A percentile compares a stretch with the other conserved stretches of the same genome.
phyloP scores from a whole-genome alignment of 768 basidiomycete species.

The Xerocomellus intermedius region DNA sequence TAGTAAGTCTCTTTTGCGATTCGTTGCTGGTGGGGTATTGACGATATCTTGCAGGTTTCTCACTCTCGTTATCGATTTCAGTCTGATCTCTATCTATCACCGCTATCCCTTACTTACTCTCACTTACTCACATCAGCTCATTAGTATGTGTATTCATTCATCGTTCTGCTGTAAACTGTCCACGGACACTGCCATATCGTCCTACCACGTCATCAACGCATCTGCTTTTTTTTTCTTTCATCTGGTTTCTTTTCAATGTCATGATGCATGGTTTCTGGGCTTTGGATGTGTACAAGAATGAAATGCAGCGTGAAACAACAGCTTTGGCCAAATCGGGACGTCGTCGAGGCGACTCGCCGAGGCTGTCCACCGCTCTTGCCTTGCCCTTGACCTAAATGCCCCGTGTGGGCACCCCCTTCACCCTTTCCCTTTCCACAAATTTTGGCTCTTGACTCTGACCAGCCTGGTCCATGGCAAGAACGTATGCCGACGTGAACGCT shows the following conservation, averaged over 20 bases:
- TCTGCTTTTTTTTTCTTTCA: conserved; percentile 5
- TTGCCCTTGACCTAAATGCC: conserved; percentile 28
- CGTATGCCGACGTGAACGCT: conserved; percentile 59
- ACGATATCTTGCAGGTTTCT: conserved; percentile 11
- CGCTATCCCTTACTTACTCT: conserved; percentile 25
- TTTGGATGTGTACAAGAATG: neutral
- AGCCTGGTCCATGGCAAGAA: conserved; percentile 40
- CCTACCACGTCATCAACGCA: conserved; percentile 24
- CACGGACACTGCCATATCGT: conserved; percentile 28
- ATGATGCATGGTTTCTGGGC: conserved; percentile 15
- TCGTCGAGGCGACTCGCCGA: conserved; percentile 3
- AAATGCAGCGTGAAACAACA: neutral
- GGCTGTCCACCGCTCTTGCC: conserved; percentile 19
- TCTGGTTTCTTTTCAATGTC: conserved; percentile 15
- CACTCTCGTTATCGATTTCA: conserved; percentile 23
- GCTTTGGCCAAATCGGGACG: conserved; percentile 4
- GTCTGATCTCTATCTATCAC: conserved; percentile 29
- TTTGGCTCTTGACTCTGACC: conserved; percentile 17
- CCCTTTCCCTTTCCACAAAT: conserved; percentile 17
- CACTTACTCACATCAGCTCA: conserved; percentile 25
- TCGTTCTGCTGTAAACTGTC: conserved; percentile 24
- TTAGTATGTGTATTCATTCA: conserved; percentile 32
- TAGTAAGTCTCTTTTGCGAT: conserved; percentile 21
- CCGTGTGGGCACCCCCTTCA: conserved; percentile 17
- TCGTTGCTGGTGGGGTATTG: conserved; percentile 2